Base-by-base conservation (phyloP, 805 yeast genomes). In the Kazachstania psychrophila region DNA sequence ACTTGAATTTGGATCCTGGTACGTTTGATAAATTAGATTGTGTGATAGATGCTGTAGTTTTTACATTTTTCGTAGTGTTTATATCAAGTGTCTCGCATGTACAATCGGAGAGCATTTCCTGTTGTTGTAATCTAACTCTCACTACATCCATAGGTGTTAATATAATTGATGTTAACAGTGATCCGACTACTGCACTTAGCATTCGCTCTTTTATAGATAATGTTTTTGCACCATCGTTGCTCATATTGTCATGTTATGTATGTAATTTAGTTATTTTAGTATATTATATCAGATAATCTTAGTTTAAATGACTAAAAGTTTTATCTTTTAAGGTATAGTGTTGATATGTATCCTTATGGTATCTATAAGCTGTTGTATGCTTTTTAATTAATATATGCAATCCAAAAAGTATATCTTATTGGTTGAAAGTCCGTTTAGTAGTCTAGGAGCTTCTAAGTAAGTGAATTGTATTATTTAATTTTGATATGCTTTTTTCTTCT, bases 121-220 rank as follows among this genome's bases (percentile, higher is more conserved):
- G 94, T 49, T 83, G 94, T 46, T 83, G 94, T 20, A 81, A 62
- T 41, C 94, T 62, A 20, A 83, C 76, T 42, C 89, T 63, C 0
- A 83, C 80, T 27, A 83, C 92, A 56, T 83, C 94, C 58, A 83
- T 51, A 1, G 94, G 94, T 1, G 92, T 83, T 23, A 83, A 76
- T 28, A 79, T 77, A 25, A 79, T 47, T 0, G 89, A 80, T 2
- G 89, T 83, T 15, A 82, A 48, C 6, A 83, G 49, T 0, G 89
- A 79, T 0, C 94, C 94, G 31, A 75, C 66, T 47, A 86, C 77
- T 0, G 94, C 92, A 48, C 88, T 78, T 23, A 78, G 56, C 88
- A 83, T 80, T 34, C 87, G 58, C 49, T 83, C 85, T 3, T 62
- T 45, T 18, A 74, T 47, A 5, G 47, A 33, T 33, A 54, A 33